phyloP scores from a whole-genome alignment of 2,329 filamentous ascomycete species.

The Pseudopithomyces chartarum region DNA sequence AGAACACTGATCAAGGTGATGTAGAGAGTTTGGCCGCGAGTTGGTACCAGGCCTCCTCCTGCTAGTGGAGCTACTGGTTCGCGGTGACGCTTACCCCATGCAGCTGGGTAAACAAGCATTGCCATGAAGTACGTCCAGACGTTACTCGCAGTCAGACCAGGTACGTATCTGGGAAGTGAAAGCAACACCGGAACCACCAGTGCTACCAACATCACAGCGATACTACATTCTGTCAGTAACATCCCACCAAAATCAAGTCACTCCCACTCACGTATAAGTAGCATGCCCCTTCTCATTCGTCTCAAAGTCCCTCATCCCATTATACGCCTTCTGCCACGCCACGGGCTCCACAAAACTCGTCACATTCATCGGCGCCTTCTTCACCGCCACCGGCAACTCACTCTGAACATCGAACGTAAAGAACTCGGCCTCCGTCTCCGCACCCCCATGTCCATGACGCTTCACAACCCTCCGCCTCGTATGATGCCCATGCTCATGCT shows the following conservation, averaged over 20 bases:
- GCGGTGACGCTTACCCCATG: constrained; percentile 15
- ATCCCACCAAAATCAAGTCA: background rate
- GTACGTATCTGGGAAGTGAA: constrained; percentile 10
- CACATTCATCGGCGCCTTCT: constrained; percentile 6
- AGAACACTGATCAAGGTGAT: constrained; percentile 33
- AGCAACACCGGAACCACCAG: constrained; percentile 14
- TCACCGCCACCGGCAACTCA: background rate
- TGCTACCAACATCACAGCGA: constrained; percentile 15
- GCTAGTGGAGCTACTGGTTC: constrained; percentile 6
- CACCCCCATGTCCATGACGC: background rate
- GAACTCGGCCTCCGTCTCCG: background rate
- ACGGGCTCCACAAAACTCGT: constrained; percentile 11
- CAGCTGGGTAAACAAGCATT: constrained; percentile 15
- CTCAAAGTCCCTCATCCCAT: constrained; percentile 15
- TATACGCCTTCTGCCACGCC: constrained; percentile 14
- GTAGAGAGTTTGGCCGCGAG: constrained; percentile 51
- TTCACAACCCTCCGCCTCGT: background rate
- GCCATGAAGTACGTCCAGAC: constrained; percentile 36
- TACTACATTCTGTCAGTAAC: background rate
- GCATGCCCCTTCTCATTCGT: constrained; percentile 15
- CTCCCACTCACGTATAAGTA: constrained; percentile 7
- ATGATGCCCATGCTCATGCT: background rate
- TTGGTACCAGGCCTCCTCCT: constrained; percentile 42
- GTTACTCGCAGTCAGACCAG: constrained; percentile 2
- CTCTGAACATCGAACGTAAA: constrained; percentile 5